These are phyloP conservation scores for Sporothrix globosa DNA, from an alignment of 2,329 filamentous ascomycete species.

Conservation along the genomic window DNA sequence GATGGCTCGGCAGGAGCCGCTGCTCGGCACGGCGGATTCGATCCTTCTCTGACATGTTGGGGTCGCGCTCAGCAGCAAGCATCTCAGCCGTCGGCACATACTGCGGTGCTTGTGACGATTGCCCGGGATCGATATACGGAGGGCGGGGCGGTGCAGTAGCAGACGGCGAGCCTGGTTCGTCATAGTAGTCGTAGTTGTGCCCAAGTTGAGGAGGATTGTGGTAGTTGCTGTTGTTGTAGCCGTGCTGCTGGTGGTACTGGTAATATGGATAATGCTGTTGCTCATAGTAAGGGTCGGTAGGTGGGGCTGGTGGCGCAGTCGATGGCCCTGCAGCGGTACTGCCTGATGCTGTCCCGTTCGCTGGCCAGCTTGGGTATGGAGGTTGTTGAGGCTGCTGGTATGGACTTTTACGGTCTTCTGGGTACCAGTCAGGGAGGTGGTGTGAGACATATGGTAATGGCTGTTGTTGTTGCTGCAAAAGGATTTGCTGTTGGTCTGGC, in stretches of 20 bases:
- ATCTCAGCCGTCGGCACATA: conserved; percentile 65
- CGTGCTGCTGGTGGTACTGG: conserved; percentile 13
- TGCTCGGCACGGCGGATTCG: conserved; percentile 76
- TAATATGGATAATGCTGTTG: conserved; percentile 17
- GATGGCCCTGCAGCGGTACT: conserved; percentile 14
- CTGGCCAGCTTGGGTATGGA: conserved; percentile 24
- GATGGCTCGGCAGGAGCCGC: conserved; percentile 78
- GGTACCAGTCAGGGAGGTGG: conserved; percentile 31
- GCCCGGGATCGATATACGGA: conserved; percentile 37
- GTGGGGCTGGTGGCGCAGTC: neutral
- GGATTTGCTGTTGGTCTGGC: conserved; percentile 29
- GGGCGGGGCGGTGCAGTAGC: conserved; percentile 35
- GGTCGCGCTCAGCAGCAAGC: conserved; percentile 52
- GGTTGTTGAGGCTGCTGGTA: conserved; percentile 33
- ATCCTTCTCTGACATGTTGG: conserved; percentile 77
- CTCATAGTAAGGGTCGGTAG: conserved; percentile 10
- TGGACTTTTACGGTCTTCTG: conserved; percentile 37
- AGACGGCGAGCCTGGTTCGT: conserved; percentile 33
- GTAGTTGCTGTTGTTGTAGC: conserved; percentile 1
- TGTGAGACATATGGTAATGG: conserved; percentile 36
- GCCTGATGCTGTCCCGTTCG: conserved; percentile 21
- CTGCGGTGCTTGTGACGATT: conserved; percentile 45
- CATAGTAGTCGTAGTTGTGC: conserved; percentile 22
- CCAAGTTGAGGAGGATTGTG: neutral
- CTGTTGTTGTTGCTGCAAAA: conserved; percentile 30